A percentile compares a stretch with the other conserved stretches of the same genome.
phyloP scores from a whole-genome alignment of 495 filamentous ascomycete genomes.

The Trichoderma orchidacearum region DNA sequence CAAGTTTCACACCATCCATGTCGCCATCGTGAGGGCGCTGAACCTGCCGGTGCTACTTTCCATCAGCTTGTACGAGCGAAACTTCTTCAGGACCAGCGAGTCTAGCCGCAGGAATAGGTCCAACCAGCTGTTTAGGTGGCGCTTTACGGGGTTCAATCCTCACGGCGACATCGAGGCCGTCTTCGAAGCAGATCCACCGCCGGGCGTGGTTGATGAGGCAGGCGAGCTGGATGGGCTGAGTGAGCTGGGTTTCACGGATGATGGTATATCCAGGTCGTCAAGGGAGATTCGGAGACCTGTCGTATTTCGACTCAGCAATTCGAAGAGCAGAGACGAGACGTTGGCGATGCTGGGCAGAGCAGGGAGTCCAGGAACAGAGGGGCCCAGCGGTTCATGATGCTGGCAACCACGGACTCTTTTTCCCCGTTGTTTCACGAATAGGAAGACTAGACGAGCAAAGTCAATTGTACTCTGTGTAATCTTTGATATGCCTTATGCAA shows the following conservation, averaged over 20 bases:
- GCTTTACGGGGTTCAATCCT: conserved; percentile 36
- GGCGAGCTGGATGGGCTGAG: conserved; percentile 16
- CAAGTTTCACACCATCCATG: conserved; percentile 50
- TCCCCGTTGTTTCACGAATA: too few relatives aligned
- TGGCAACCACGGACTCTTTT: too few relatives aligned
- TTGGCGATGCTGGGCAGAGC: not conserved
- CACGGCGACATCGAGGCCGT: conserved; percentile 47
- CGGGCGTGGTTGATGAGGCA: conserved; percentile 25
- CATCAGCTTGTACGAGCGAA: conserved; percentile 39
- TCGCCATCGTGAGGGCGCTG: conserved; percentile 36
- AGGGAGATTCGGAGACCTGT: not conserved
- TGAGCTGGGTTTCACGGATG: conserved; percentile 3
- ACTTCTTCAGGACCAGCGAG: conserved; percentile 6
- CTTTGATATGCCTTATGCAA: too few relatives aligned
- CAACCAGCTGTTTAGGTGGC: conserved; percentile 19
- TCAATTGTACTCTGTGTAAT: too few relatives aligned
- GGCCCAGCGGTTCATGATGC: too few relatives aligned
- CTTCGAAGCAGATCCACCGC: conserved; percentile 45
- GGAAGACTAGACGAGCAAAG: too few relatives aligned
- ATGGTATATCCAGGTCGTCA: not conserved
- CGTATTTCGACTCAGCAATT: not conserved
- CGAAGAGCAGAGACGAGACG: not conserved
- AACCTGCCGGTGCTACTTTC: conserved; percentile 43
- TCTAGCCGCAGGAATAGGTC: conserved; percentile 7
- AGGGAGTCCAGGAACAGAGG: not conserved